Percentiles rank a stretch among this genome's conserved stretches.
Evolutionary conservation across 768 basidiomycete species (phyloP).

Genomic region (Rhizopogon roseolus): DNA sequence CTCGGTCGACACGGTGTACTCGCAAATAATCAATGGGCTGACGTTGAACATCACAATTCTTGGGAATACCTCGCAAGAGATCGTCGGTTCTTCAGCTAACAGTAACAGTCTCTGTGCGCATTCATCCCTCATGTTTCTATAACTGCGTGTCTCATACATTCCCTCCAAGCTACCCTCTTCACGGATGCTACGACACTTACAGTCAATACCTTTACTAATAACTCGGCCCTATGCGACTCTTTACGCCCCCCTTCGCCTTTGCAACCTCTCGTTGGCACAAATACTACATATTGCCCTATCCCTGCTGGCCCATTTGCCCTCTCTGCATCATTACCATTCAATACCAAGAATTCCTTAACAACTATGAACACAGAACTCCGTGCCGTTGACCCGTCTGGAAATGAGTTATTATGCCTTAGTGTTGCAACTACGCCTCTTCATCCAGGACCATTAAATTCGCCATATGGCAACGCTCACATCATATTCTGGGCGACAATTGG

Average conservation of each 20-base stretch:
- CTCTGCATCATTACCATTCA: constrained; percentile 66
- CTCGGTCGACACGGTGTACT: constrained; percentile 66
- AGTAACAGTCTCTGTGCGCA: constrained; percentile 64
- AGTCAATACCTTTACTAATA: constrained; percentile 64
- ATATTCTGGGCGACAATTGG: constrained; percentile 74
- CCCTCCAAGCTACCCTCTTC: constrained; percentile 73
- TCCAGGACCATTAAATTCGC: constrained; percentile 46
- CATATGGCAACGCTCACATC: constrained; percentile 62
- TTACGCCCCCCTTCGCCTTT: constrained; percentile 77
- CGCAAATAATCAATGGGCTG: constrained; percentile 52
- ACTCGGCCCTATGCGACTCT: constrained; percentile 72
- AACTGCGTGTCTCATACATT: constrained; percentile 7
- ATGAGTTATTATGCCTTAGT: constrained; percentile 80
- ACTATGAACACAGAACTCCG: constrained; percentile 82
- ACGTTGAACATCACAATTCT: constrained; percentile 69
- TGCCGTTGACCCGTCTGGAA: constrained; percentile 81
- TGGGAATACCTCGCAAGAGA: constrained; percentile 54
- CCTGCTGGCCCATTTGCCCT: constrained; percentile 77
- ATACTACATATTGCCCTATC: constrained; percentile 68
- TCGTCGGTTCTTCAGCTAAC: constrained; percentile 54
- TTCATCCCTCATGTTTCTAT: constrained; percentile 1
- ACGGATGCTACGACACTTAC: constrained; percentile 78
- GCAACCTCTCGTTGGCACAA: constrained; percentile 33
- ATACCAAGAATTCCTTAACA: constrained; percentile 64
- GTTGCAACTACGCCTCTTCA: constrained; percentile 72